phyloP scores from a whole-genome alignment of 495 filamentous ascomycete species.

The Penicillium pulvis region DNA sequence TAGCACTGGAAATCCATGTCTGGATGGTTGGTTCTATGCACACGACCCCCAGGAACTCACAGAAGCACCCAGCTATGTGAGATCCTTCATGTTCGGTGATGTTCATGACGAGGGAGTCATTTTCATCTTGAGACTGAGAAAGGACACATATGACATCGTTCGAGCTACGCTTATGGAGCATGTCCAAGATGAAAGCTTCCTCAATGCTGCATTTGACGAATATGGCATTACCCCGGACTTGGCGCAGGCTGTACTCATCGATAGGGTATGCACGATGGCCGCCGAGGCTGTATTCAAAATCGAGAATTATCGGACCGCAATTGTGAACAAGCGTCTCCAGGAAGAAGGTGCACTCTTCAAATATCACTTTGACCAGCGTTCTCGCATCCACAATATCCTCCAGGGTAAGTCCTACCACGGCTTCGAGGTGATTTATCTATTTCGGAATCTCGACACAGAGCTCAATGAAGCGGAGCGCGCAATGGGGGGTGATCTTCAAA shows the following conservation, averaged over 20 bases:
- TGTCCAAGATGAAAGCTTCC: conserved; percentile 9
- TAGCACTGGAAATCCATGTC: conserved; percentile 16
- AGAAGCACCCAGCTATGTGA: conserved; percentile 5
- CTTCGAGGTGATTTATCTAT: conserved; percentile 16
- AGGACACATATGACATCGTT: conserved; percentile 11
- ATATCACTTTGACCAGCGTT: conserved; percentile 22
- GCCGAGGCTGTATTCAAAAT: conserved; percentile 16
- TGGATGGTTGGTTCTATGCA: conserved; percentile 19
- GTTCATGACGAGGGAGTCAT: conserved; percentile 20
- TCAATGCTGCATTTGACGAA: conserved; percentile 7
- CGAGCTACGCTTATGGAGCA: conserved; percentile 10
- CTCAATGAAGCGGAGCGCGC: conserved; percentile 8
- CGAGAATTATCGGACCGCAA: conserved; percentile 12
- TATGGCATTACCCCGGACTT: conserved; percentile 11
- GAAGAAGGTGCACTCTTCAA: conserved; percentile 10
- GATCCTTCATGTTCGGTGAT: conserved; percentile 14
- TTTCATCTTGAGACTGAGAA: conserved; percentile 11
- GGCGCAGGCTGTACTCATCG: conserved; percentile 2
- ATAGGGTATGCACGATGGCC: conserved; percentile 6
- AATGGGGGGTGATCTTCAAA: conserved; percentile 5
- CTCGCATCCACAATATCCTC: conserved; percentile 10
- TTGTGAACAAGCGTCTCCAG: conserved; percentile 13
- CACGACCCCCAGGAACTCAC: conserved; percentile 2
- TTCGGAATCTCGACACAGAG: conserved; percentile 11
- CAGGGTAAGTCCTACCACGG: conserved; percentile 13